Conservation (phyloP, 306 rosid species). For the Inga laurina region DNA sequence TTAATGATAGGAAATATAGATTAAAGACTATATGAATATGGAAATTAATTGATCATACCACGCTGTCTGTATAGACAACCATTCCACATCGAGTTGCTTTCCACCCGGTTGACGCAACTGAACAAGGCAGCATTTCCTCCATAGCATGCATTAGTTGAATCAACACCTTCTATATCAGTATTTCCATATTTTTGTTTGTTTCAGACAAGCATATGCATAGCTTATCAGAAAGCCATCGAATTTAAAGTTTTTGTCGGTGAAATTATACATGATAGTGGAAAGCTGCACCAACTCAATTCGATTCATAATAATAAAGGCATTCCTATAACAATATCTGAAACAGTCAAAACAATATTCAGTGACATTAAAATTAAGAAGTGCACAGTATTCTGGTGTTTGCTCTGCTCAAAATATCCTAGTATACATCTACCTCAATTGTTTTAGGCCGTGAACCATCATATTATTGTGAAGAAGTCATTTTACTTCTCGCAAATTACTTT, state of each 20-base stretch:
- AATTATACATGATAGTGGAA: too few relatives aligned
- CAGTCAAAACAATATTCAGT: conserved; percentile 11
- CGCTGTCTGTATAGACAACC: conserved; percentile 96
- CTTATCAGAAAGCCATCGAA: too few relatives aligned
- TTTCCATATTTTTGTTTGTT: conserved; percentile 76
- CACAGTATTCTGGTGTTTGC: too few relatives aligned
- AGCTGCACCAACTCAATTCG: background rate
- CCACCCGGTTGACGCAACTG: conserved; percentile 97
- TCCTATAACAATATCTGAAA: conserved; percentile 13
- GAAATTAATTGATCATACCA: conserved; percentile 51
- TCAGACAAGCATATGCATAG: conserved; percentile 21
- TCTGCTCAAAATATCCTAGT: too few relatives aligned
- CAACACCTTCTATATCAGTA: conserved; percentile 93
- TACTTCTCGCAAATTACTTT: background rate
- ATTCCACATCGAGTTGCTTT: conserved; percentile 96
- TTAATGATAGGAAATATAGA: conserved; percentile 12
- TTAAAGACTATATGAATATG: conserved; percentile 10
- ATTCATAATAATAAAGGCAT: too few relatives aligned
- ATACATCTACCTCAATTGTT: background rate
- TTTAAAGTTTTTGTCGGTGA: too few relatives aligned
- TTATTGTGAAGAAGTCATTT: background rate
- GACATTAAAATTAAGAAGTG: background rate
- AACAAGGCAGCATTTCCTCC: conserved; percentile 98
- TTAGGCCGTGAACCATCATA: conserved; percentile 14
- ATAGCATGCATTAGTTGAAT: conserved; percentile 95